Conservation (phyloP, 306 rosid genomes). For the Oemleria cerasiformis region DNA sequence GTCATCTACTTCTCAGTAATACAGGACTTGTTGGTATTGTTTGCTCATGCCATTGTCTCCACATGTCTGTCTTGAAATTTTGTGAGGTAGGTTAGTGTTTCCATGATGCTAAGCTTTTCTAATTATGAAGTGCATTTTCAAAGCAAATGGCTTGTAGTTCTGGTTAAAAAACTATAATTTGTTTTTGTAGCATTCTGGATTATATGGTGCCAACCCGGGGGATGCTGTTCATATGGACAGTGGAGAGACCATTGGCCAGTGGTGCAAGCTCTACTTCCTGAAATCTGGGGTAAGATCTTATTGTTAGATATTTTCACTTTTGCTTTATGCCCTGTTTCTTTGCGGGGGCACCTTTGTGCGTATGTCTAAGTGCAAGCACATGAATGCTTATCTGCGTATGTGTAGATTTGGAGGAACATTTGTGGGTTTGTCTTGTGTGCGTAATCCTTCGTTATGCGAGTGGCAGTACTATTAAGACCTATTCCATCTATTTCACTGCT, state of each 20-base stretch:
- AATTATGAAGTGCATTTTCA: constrained; percentile 13
- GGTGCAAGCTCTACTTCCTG: constrained; percentile 52
- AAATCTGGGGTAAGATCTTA: constrained; percentile 52
- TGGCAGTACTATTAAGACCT: background rate
- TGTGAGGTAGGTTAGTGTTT: constrained; percentile 48
- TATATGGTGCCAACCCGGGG: constrained; percentile 52
- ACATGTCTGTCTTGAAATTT: constrained; percentile 68
- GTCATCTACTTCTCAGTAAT: constrained; percentile 38
- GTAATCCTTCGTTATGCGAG: background rate
- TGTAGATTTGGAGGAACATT: background rate
- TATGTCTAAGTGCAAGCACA: background rate
- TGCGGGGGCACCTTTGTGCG: background rate
- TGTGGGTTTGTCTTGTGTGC: background rate
- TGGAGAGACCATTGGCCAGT: constrained; percentile 57
- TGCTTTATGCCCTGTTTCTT: constrained; percentile 6
- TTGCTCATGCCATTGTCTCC: constrained; percentile 60
- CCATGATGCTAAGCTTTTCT: constrained; percentile 11
- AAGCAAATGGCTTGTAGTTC: constrained; percentile 6
- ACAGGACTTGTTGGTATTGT: constrained; percentile 57
- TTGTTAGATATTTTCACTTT: constrained; percentile 13
- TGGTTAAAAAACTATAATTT: constrained; percentile 18
- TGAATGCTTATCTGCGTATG: background rate
- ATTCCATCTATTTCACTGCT: background rate
- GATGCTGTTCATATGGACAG: constrained; percentile 52
- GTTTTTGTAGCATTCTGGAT: constrained; percentile 60